Base-by-base conservation (phyloP, 306 rosid species). In the Prinsepia uniflora region DNA sequence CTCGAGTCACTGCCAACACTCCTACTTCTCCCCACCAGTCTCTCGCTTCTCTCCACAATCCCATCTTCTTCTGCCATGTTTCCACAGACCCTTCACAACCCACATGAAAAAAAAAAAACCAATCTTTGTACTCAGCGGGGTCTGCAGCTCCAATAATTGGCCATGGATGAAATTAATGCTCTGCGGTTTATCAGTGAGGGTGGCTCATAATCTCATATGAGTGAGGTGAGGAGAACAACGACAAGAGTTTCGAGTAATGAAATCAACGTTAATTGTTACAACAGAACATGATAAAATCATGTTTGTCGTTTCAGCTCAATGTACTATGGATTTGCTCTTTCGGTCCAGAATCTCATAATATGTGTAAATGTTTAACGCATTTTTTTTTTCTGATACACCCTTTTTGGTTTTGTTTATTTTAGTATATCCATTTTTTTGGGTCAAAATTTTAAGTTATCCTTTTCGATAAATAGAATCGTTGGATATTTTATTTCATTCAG, bases 1-100 rank as follows among this genome's bases (percentile, higher is more conserved):
- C 92, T 83, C 41, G 80, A 82, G 56, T 81, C 92, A 67, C 85
- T 82, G 50, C 76, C 68, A 30, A 79, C 73, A 63, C 79, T 70
- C 62, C 82, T 67, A 58, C 69, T 64, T n/a, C 81, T 77, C 17
- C 68, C 70, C 74, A 74, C 65, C 79, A 88, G 75, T 73, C 88
- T 84, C 73, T 45, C 87, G 50, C 90, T 86, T 14, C 81, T 76
- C 82, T 90, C 98, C 80, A 87, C 97, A 66, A 90, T 84, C 82
- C 72, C 63, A 83, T 86, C 97, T 70, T 42, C 72, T 63, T 17
- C 76, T 40, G 74, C 82, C 96, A 85, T 94, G 48, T 70, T 60
- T 57, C 69, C 72, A 13, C 64, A 19, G 54, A 30, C 10, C 59
- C 64, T 56, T 46, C 83, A 72, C 74, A 77, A 68, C 81, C 83